Base-by-base conservation (phyloP, 208 protist genomes). In the Trypanosomatidae sp. region DNA sequence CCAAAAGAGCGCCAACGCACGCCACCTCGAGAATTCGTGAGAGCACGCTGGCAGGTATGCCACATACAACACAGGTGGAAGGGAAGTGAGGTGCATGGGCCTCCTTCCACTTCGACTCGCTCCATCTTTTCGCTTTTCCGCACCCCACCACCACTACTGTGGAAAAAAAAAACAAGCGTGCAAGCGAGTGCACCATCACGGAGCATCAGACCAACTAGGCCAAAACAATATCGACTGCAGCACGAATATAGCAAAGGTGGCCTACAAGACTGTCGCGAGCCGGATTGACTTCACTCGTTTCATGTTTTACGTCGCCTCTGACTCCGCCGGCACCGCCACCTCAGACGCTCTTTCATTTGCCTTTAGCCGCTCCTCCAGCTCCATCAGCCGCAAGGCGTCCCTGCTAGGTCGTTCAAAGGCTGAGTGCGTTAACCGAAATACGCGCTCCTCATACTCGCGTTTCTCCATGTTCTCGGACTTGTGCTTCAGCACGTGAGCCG, bases 401-500 rank as follows among this genome's bases (percentile, higher is more conserved):
- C 74, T 62, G 33, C 66, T 76, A 1, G 83, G 77, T 25, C 74
- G 46, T 49, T 77, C 52, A 64, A 86, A 89, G 1, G 84, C 84
- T 1, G 81, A 85, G 73, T 77, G 65, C 1, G 77, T 89, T 13
- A 89, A 25, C 7, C 68, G 47, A 52, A 91, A 90, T 6, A 84
- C 50, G 7, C 41, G 68, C 69, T 91, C 83, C 3, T 52, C 67
- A 55, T 80, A 56, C 46, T 67, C 82, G 7, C 82, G 79, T 70
- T 86, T 62, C 36, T 68, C 62, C 33, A 33, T 30, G 59, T 91
- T 76, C 12, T 60, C 76, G 67, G 77, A 66, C 19, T 89, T 78
- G 60, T 94, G 87, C 56, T 39, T 47, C 47, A 52, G 36, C 22
- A 96, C 79, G 66, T 96, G 91, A 6, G 10, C 39, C 30, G 91